Evolutionary conservation across 352 stramenopile species (phyloP).

Genomic region (Bremia lactucae): DNA sequence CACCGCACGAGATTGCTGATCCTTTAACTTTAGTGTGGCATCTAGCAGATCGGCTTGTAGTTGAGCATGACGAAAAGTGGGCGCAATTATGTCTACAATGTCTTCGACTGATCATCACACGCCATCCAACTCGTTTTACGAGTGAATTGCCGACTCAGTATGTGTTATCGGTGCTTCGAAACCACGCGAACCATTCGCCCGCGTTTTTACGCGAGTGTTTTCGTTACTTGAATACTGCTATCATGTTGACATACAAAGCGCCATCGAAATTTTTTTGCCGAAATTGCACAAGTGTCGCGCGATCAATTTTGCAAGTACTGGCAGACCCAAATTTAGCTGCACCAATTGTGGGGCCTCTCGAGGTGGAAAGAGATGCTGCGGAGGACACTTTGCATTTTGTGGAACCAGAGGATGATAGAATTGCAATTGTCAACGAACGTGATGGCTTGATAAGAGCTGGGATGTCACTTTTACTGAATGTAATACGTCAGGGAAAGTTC

Average conservation of each 20-base stretch:
- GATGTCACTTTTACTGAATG: conserved; percentile 54
- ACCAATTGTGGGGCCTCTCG: conserved; percentile 26
- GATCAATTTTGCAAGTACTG: conserved; percentile 46
- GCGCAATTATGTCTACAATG: conserved; percentile 52
- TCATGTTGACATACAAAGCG: conserved; percentile 52
- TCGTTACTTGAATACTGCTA: conserved; percentile 57
- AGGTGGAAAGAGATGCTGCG: conserved; percentile 22
- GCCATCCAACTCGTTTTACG: conserved; percentile 74
- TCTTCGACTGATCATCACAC: conserved; percentile 53
- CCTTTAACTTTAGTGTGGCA: conserved; percentile 72
- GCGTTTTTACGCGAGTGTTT: conserved; percentile 69
- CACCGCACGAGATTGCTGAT: conserved; percentile 58
- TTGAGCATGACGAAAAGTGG: conserved; percentile 53
- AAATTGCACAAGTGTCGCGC: conserved; percentile 34
- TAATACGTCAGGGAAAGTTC: conserved; percentile 62
- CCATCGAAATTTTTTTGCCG: conserved; percentile 56
- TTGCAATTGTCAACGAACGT: conserved; percentile 47
- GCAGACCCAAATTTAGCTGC: conserved; percentile 43
- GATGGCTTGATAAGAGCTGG: conserved; percentile 63
- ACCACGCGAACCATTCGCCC: conserved; percentile 50
- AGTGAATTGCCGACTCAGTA: conserved; percentile 53
- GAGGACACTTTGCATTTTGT: conserved; percentile 3
- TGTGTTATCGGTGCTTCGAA: conserved; percentile 29
- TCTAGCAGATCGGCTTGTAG: conserved; percentile 54
- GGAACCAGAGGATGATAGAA: conserved; percentile 49